Percentiles rank a stretch among this genome's conserved stretches.
These are phyloP conservation scores for Chrysoporthe deuterocubensis DNA, from an alignment of 2,329 filamentous ascomycete species.

Conservation along the genomic window DNA sequence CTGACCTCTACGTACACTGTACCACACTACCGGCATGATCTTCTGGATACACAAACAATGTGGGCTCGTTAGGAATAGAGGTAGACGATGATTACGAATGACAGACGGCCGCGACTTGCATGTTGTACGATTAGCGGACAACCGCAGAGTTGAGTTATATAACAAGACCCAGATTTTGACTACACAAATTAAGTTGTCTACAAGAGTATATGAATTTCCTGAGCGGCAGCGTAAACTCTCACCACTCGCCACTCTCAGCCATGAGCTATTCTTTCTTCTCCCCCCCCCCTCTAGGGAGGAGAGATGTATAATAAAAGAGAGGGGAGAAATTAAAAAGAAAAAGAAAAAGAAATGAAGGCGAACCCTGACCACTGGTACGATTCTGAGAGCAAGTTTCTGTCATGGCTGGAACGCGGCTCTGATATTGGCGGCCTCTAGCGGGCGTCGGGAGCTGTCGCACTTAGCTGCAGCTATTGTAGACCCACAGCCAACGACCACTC, in stretches of 20 bases:
- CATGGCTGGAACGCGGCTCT: no score
- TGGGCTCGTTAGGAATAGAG: background rate
- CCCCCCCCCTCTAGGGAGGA: no score
- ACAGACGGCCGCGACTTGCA: background rate
- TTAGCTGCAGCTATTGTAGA: background rate
- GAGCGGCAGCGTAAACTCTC: background rate
- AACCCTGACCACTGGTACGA: background rate
- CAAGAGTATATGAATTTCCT: background rate
- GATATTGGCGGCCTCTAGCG: background rate
- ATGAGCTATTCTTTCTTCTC: no score
- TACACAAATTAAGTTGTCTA: background rate
- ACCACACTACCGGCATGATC: background rate
- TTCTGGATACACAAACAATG: background rate
- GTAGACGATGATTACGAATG: background rate
- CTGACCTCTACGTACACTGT: background rate
- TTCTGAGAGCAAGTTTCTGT: background rate
- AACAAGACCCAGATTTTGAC: background rate
- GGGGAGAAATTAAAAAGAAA: background rate
- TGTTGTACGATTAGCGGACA: background rate
- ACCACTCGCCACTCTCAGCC: background rate
- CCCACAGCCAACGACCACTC: background rate
- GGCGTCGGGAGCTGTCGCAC: background rate
- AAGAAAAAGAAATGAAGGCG: background rate
- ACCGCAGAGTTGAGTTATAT: background rate
- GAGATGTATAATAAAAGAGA: background rate